Conservation (phyloP, 257 asterid species). For the Solanum boliviense region DNA sequence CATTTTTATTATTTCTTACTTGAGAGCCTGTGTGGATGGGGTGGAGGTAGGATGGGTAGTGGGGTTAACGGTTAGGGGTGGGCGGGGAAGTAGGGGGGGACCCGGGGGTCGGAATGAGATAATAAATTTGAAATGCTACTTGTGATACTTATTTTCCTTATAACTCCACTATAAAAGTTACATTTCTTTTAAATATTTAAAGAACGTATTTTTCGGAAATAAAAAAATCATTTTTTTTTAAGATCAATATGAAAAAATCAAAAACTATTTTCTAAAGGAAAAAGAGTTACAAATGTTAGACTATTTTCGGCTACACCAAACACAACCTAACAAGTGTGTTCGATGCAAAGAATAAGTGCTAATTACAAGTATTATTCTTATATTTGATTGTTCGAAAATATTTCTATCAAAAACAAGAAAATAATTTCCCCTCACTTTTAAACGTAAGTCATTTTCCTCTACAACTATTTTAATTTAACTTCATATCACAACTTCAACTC, state of each 20-base stretch:
- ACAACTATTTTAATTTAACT: not conserved
- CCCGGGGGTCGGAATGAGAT: not conserved
- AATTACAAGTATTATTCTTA: not conserved
- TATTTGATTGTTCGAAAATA: not conserved
- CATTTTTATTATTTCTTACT: not conserved
- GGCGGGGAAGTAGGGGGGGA: too few relatives aligned
- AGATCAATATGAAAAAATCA: not conserved
- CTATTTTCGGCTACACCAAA: not conserved
- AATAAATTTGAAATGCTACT: not conserved
- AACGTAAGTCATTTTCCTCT: not conserved
- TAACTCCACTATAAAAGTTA: not conserved
- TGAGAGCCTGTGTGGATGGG: not conserved
- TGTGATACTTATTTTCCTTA: not conserved
- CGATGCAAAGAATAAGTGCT: not conserved
- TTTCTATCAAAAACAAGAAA: not conserved
- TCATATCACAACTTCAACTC: not conserved
- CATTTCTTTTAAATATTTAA: not conserved
- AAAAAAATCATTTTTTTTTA: not conserved
- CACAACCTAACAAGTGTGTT: not conserved
- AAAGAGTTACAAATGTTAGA: not conserved
- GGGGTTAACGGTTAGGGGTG: too few relatives aligned
- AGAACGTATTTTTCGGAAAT: too few relatives aligned
- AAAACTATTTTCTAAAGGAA: not conserved
- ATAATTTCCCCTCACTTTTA: not conserved
- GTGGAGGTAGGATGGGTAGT: not conserved